Evolutionary conservation across 225 moss, liverwort and hornwort genomes (phyloP), one percentile per base, ranked within the genome.

Genomic region (Climacium dendroides): DNA sequence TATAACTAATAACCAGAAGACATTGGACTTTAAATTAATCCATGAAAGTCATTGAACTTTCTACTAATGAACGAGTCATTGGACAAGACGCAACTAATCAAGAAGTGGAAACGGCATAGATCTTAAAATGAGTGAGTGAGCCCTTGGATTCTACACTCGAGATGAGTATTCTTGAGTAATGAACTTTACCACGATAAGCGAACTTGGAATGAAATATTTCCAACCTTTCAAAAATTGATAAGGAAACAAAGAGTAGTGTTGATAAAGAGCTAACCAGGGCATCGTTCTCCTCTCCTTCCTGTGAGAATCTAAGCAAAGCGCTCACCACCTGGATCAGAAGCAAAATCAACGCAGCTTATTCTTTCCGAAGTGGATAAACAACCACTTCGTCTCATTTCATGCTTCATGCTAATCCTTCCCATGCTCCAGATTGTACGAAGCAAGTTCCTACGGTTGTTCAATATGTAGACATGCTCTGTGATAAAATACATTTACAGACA

Each of bases 261-360:
- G 59, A 71, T 66, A 74, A 66, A 85, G 83, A 88, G 77, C 93
- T 91, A 85, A 97, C 96, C 90, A 92, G 83, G 25, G 86, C 85
- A 83, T 94, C 95, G 82, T 90, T 90, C 86, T 90, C 96, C 73
- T 92, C 95, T 85, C 88, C 94, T 83, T 91, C 91, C 86, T 90
- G 92, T 79, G 96, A 95, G 81, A 98, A 93, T 66, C 88, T 91
- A 80, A 92, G 90, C 78, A 98, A 91, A 71, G 96, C 88, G 85
- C 96, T 93, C 87, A 98, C 95, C 86, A 95, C 96, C 97, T 97
- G 92, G 26, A 79, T 81, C 78, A 85, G 45, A 78, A 58, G 69
- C 45, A 88, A 80, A 80, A 65, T n/a, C 34, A 75, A 81, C 34
- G 48, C 66, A 86, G 72, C 19, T 86, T 55, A 66, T 55, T 58